Conservation (phyloP, 805 yeast species). For the Zygotorulaspora sp. region DNA sequence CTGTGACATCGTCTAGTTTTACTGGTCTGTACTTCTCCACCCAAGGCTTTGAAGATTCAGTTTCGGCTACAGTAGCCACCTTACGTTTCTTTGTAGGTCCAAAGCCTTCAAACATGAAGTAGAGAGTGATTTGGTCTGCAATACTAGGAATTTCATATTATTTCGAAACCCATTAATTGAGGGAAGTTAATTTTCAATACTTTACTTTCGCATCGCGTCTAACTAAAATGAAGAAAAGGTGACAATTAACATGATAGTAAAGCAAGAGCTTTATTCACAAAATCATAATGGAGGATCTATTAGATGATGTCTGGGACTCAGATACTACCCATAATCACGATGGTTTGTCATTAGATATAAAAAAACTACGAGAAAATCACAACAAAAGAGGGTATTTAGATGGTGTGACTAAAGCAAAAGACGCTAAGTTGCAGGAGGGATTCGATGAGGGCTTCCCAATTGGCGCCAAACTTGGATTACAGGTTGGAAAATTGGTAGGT, state of each 20-base stretch:
- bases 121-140: too few species aligned
- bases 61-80: constrained; percentile 14
- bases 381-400: constrained; percentile 78
- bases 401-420: constrained; percentile 68
- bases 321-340: constrained; percentile 9
- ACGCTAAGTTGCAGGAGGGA: constrained; percentile 66
- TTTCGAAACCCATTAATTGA: too few species aligned
- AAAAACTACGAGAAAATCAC: constrained; percentile 55
- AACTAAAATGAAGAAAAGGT: too few species aligned
- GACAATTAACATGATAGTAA: too few species aligned
- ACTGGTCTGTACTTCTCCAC: constrained; percentile 93
- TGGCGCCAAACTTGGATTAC: constrained; percentile 67
- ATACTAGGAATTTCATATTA: too few species aligned
- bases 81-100: constrained; percentile 31
- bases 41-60: constrained; percentile 61
- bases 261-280: too few species aligned
- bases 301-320: constrained; percentile 28
- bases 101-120: constrained; percentile 25
- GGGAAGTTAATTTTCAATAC: too few species aligned
- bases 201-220: too few species aligned
- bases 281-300: constrained; percentile 8
- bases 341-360: constrained; percentile 25
- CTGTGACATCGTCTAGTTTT: constrained; percentile 77
- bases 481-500: constrained; percentile 64
- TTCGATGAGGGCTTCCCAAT: constrained; percentile 74